Evolutionary conservation across 805 yeast species (phyloP).

Genomic region (Wickerhamiella siamensis): DNA sequence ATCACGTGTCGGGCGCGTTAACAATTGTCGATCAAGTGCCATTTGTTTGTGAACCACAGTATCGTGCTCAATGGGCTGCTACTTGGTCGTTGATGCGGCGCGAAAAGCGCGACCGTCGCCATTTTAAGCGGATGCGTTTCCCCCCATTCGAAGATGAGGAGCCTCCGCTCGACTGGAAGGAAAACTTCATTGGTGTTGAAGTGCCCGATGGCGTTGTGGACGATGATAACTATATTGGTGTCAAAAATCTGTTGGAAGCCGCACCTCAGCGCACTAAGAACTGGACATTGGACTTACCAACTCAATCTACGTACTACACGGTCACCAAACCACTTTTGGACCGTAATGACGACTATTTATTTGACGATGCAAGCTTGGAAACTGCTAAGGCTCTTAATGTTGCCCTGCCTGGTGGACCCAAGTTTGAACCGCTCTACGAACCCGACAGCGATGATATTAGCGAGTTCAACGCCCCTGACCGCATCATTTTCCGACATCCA

Average conservation of each 20-base stretch:
- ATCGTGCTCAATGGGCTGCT: conserved; percentile 90
- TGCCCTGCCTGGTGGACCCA: conserved; percentile 91
- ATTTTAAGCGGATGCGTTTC: conserved; percentile 80
- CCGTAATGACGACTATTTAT: conserved; percentile 42
- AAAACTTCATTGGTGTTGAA: conserved; percentile 58
- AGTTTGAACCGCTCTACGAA: conserved; percentile 72
- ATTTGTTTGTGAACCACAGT: conserved; percentile 81
- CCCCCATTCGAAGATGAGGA: conserved; percentile 98
- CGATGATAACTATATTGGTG: conserved; percentile 40
- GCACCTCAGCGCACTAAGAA: conserved; percentile 23
- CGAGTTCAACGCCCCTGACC: conserved; percentile 79
- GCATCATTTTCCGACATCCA: conserved; percentile 68
- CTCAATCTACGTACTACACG: conserved; percentile 51
- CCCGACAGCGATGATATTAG: conserved; percentile 64
- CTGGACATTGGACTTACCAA: conserved; percentile 51
- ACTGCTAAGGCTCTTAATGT: conserved; percentile 84
- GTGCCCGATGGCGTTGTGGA: conserved; percentile 43
- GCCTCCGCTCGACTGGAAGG: conserved; percentile 76
- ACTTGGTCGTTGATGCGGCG: conserved; percentile 87
- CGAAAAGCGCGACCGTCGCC: conserved; percentile 80
- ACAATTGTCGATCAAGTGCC: conserved; percentile 91
- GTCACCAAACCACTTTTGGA: conserved; percentile 58
- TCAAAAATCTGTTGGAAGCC: conserved; percentile 71
- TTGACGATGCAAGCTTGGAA: conserved; percentile 65
- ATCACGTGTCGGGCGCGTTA: conserved; percentile 86